Evolutionary conservation across 176 grass and related monocot genomes (phyloP).

Genomic region (Rhynchospora pubera): DNA sequence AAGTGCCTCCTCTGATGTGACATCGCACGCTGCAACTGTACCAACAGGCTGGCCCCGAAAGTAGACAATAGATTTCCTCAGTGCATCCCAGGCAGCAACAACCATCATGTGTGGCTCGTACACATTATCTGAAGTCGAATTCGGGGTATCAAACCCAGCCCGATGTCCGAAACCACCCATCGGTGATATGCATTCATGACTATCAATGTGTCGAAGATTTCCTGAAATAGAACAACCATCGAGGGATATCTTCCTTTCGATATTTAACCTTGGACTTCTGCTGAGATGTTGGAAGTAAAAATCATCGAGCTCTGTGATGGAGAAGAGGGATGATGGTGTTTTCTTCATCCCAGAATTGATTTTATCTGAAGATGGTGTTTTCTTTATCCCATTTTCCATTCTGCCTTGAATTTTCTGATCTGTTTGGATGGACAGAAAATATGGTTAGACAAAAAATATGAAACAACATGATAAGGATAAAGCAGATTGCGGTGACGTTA

Average conservation of each 20-base stretch:
- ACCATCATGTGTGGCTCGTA: constrained; percentile 58
- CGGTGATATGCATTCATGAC: constrained; percentile 54
- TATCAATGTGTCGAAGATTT: constrained; percentile 31
- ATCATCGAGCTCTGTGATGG: constrained; percentile 63
- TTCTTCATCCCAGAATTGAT: constrained; percentile 31
- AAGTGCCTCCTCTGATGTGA: constrained; percentile 72
- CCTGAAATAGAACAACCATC: constrained; percentile 64
- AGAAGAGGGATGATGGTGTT: constrained; percentile 41
- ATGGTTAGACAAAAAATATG: background rate
- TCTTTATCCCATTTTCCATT: background rate
- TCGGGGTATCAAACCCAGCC: constrained; percentile 46
- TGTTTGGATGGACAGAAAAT: background rate
- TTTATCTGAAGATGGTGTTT: background rate
- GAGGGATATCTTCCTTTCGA: constrained; percentile 77
- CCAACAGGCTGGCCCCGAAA: constrained; percentile 70
- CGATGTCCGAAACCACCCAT: constrained; percentile 15
- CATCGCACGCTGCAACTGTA: constrained; percentile 53
- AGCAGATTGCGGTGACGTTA: background rate
- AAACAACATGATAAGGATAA: background rate
- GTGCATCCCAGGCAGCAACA: constrained; percentile 65
- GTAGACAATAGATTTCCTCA: constrained; percentile 63
- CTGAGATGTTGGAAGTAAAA: constrained; percentile 47
- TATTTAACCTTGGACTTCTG: constrained; percentile 39
- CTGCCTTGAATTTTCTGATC: background rate
- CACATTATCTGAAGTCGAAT: constrained; percentile 25